Evolutionary conservation across 1,284 basidiomycete species (phyloP), one percentile per base, ranked within the genome.

Genomic region (Takashimella koratensis): DNA sequence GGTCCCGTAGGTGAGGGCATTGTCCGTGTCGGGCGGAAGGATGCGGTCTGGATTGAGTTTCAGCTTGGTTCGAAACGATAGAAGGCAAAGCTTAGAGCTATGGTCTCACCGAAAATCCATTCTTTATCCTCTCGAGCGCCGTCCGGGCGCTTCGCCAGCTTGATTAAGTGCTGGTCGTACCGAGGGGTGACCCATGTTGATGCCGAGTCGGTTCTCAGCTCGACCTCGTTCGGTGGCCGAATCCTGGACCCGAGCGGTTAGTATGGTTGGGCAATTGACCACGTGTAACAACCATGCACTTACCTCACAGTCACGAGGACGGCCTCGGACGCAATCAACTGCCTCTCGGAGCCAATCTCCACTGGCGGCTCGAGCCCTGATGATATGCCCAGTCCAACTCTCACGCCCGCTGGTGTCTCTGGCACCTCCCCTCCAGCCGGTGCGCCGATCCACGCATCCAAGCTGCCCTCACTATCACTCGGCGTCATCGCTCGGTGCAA

Each of bases 281-380:
- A 10, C 16, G 51, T 6, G 25, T 47, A 41, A 49, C 20, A 47
- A 26, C 25, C 10, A 21, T 10, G 6, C 10, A 63, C 79, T 53
- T 58, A 90, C 88, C 90, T 80, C 58, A 94, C 81, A 22, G 90
- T 90, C 12, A 94, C 90, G 67, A 91, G 83, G 23, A 93, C 90
- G 64, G 91, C 90, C 70, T 93, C 90, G 16, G 62, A 64, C 47
- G 63, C 61, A 2, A 58, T 68, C 30, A 60, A 53, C 5, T 8
- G 30, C 16, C 16, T 36, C 16, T 36, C 30, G 16, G 8, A 8
- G 10, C 30, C 30, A 36, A 36, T 36, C 30, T 36, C 30, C 8
- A 36, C 10, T 8, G 30, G 30, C 30, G 30, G 30, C 16, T 36
- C 30, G 16, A 36, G 30, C 8, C 10, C 16, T 36, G 30, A 36